phyloP scores from a whole-genome alignment of 352 stramenopile species.

The Phytophthora ramorum region DNA sequence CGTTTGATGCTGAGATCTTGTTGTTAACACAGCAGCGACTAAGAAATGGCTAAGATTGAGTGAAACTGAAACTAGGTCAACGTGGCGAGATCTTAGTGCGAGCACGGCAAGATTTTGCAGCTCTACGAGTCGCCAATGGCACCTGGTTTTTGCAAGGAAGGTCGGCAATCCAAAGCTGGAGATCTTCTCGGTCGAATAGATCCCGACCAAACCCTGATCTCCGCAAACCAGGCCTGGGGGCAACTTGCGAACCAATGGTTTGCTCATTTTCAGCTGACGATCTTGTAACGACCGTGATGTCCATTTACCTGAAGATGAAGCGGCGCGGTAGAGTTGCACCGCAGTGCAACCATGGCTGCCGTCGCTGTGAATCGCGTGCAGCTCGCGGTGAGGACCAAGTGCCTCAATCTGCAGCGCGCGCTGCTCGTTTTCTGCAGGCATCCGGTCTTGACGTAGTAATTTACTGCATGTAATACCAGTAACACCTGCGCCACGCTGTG shows the following conservation, averaged over 20 bases:
- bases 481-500: not conserved
- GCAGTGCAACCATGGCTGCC: not conserved
- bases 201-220: not conserved
- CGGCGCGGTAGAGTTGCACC: constrained; percentile 5
- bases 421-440: not conserved
- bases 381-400: not conserved
- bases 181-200: constrained; percentile 1
- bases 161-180: not conserved
- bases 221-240: no score
- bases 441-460: not conserved
- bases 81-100: not conserved
- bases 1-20: constrained; percentile 4
- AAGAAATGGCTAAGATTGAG: constrained; percentile 5
- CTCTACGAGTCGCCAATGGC: no score
- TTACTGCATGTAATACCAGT: no score
- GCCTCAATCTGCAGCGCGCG: constrained; percentile 1
- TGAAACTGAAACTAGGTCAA: not conserved
- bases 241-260: not conserved
- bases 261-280: not conserved
- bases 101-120: no score
- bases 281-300: constrained; percentile 9
- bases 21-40: not conserved
- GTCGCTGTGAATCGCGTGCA: no score
- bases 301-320: constrained; percentile 28
- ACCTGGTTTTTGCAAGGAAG: not conserved